Base-by-base conservation (phyloP, 768 basidiomycete genomes). In the Lactifluus subvellereus region DNA sequence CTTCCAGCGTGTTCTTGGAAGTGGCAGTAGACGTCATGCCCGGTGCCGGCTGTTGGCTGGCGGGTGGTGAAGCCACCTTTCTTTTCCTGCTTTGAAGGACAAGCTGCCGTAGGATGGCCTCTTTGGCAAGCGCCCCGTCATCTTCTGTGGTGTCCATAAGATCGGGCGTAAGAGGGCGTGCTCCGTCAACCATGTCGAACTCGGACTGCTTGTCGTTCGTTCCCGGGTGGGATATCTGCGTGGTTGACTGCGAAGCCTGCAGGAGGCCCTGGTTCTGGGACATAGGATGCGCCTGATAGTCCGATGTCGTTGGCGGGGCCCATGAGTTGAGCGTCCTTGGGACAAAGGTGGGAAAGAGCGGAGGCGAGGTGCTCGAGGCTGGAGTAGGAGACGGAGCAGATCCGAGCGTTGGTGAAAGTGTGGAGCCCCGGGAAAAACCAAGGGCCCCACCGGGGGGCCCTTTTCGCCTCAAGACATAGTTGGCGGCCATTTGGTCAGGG, bases 41-140 rank as follows among this genome's bases (percentile, higher is more conserved):
- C 54, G 78, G 59, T 50, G 79, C 78, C 35, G 78, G 61, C 60
- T 71, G 73, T 42, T 79, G 73, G 58, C 78, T 61, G 48, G 73
- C 68, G 40, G 52, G 18, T 22, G 38, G 10, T 52, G 56, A 30
- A 64, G 68, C 52, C 18, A 59, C 61, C 70, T 72, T 66, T 68
- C 70, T 66, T 67, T 76, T 69, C 70, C 71, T 73, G 68, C 77
- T 82, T 60, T 75, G 73, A 18, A 69, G 63, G 49, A 72, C 71
- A 47, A 72, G 48, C 27, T 65, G 52, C 33, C 71, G 71, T 22
- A 72, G 53, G 50, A 62, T 49, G 30, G 77, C 76, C 65, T 83
- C 82, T 74, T 78, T 77, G 8, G 72, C 73, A 59, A 76, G 71
- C 40, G 76, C 75, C 40, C 72, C 72, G 11, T 42, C 51, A 13